Conservation (phyloP, 2,329 filamentous ascomycete genomes). For the Sporothrix pallida region DNA sequence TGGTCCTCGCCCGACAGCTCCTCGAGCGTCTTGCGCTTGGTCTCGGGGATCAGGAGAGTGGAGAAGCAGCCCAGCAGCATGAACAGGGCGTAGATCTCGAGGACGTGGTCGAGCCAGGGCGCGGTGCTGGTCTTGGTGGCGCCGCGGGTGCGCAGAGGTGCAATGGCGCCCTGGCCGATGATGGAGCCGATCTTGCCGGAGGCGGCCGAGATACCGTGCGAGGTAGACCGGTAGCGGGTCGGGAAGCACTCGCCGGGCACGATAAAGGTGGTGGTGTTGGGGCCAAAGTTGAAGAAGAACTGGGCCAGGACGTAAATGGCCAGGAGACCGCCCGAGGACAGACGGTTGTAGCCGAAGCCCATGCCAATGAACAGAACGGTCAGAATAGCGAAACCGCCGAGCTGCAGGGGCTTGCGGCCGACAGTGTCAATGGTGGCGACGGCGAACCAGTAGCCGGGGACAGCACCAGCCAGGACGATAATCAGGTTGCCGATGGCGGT, state of each 20-base stretch:
- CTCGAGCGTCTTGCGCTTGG: constrained; percentile 75
- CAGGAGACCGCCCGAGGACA: constrained; percentile 59
- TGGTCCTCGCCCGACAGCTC: constrained; percentile 52
- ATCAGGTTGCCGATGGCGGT: constrained; percentile 80
- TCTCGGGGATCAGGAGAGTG: constrained; percentile 74
- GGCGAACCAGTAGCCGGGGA: constrained; percentile 84
- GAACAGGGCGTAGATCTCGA: constrained; percentile 76
- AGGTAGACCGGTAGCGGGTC: constrained; percentile 62
- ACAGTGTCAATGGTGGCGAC: constrained; percentile 72
- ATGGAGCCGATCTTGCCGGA: constrained; percentile 62
- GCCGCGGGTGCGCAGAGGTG: constrained; percentile 57
- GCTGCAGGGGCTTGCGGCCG: constrained; percentile 78
- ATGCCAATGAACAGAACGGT: constrained; percentile 67
- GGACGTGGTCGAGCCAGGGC: constrained; percentile 78
- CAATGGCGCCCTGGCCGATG: constrained; percentile 63
- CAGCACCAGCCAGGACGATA: constrained; percentile 76
- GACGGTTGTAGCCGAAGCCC: constrained; percentile 65
- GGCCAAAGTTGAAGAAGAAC: constrained; percentile 66
- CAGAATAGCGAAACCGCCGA: constrained; percentile 65
- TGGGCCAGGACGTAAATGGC: constrained; percentile 62
- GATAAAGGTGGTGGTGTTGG: constrained; percentile 63
- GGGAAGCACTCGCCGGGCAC: constrained; percentile 64
- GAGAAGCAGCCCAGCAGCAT: constrained; percentile 75
- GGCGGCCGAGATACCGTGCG: constrained; percentile 63
- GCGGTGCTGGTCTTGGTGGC: constrained; percentile 47